phyloP scores from a whole-genome alignment of 2,329 filamentous ascomycete genomes.

The Verticillium isaacii region DNA sequence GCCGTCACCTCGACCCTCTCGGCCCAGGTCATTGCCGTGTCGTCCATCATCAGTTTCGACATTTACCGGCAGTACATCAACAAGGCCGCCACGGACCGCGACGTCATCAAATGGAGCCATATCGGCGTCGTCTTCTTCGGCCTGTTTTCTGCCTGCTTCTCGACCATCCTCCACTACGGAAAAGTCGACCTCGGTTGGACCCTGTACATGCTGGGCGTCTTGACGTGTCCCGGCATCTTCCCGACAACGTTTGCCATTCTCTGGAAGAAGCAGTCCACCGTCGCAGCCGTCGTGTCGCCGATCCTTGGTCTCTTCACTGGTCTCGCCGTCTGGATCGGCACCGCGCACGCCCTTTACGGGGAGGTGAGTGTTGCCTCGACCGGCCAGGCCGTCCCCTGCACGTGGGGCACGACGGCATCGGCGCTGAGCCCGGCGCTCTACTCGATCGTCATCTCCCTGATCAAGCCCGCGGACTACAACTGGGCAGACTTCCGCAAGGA shows the following conservation, averaged over 20 bases:
- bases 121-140: constrained; percentile 48
- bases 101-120: constrained; percentile 47
- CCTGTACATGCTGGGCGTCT: constrained; percentile 47
- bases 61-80: constrained; percentile 48
- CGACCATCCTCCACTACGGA: constrained; percentile 47
- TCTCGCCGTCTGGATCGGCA: constrained; percentile 47
- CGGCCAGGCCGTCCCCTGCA: constrained; percentile 41
- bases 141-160: constrained; percentile 44
- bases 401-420: constrained; percentile 48
- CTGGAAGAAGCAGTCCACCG: constrained; percentile 43
- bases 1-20: constrained; percentile 60
- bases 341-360: constrained; percentile 39
- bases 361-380: constrained; percentile 42
- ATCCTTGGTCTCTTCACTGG: constrained; percentile 45
- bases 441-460: constrained; percentile 39
- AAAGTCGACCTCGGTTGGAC: constrained; percentile 51
- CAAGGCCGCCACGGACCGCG: constrained; percentile 34
- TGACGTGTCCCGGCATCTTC: constrained; percentile 49
- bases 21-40: constrained; percentile 48
- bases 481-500: constrained; percentile 35
- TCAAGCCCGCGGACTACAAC: constrained; percentile 35
- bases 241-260: constrained; percentile 48
- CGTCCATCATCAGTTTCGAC: constrained; percentile 49
- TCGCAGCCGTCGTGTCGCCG: constrained; percentile 44
- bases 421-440: constrained; percentile 35